Base-by-base conservation (phyloP, 176 grass and related monocot species). In the Bothriochloa decipiens region DNA sequence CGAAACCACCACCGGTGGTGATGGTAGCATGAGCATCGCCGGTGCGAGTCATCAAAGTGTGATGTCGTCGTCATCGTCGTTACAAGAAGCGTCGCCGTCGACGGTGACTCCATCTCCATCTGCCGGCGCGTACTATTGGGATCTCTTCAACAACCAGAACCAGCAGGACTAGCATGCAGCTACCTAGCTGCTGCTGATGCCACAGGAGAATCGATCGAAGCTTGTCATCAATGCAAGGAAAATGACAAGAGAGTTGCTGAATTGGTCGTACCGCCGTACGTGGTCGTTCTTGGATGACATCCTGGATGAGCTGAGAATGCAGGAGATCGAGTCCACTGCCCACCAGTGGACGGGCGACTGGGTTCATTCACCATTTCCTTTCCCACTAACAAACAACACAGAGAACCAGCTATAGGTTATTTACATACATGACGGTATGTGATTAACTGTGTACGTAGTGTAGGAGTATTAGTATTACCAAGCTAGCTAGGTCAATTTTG, bases 91-190 rank as follows among this genome's bases (percentile, higher is more conserved):
- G 16, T 53, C 72, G 46, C 46, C 26, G 75, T 68, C 75, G 10
- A 45, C 55, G 55, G 20, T 58, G 55, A n/a, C 22, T 60, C 76
- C 75, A 27, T 74, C 81, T 55, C 76, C 87, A 15, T 43, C 64
- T 22, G 40, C 12, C 12, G n/a, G n/a, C n/a, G n/a, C n/a, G n/a
- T 86, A 90, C 70, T 81, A 85, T 3, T 90, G 83, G 88, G 83
- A 82, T 86, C 79, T 74, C 84, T 86, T 86, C 88, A 74, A 66
- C 88, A 77, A 88, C 53, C 40, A 55, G 23, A 74, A 58, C 4
- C 18, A 69, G 18, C 29, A 57, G n/a, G n/a, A n/a, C n/a, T n/a
- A n/a, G n/a, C n/a, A n/a, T n/a, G 17, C n/a, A 52, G 49, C 49
- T 18, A 20, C 4, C 46, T 47, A 15, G 47, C 47, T 13, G 20